phyloP scores from a whole-genome alignment of 2,329 filamentous ascomycete species.

The Cordyceps pruinosa region DNA sequence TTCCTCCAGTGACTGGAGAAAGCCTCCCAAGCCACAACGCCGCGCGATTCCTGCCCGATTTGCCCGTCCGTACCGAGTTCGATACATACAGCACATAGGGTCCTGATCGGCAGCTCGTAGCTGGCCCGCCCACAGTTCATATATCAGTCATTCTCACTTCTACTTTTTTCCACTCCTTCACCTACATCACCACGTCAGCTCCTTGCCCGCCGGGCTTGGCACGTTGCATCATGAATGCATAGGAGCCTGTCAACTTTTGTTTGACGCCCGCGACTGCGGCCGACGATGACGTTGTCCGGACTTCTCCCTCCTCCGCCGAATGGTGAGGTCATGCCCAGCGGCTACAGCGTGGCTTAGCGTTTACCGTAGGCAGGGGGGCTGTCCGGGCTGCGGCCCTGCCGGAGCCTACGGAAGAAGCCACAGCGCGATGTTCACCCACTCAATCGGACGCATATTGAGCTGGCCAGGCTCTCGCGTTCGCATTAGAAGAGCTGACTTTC shows the following conservation, averaged over 20 bases:
- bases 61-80: not conserved
- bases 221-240: not conserved
- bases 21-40: not conserved
- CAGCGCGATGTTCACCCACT: not conserved
- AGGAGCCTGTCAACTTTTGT: not conserved
- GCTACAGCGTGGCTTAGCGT: constrained; percentile 2
- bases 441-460: not conserved
- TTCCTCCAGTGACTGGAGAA: not conserved
- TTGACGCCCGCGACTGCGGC: not conserved
- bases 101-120: not conserved
- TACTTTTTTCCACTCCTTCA: not conserved
- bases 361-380: not conserved
- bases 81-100: not conserved
- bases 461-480: not conserved
- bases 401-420: not conserved
- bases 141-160: no score
- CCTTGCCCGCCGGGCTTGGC: not conserved
- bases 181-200: not conserved
- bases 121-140: not conserved
- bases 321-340: constrained; percentile 2
- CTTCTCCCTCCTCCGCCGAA: not conserved
- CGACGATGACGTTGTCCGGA: not conserved
- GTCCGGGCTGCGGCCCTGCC: not conserved
- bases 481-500: not conserved
- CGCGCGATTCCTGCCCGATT: constrained; percentile 8